Conservation (phyloP, 106 monocot species). For the Platanthera zijinensis region DNA sequence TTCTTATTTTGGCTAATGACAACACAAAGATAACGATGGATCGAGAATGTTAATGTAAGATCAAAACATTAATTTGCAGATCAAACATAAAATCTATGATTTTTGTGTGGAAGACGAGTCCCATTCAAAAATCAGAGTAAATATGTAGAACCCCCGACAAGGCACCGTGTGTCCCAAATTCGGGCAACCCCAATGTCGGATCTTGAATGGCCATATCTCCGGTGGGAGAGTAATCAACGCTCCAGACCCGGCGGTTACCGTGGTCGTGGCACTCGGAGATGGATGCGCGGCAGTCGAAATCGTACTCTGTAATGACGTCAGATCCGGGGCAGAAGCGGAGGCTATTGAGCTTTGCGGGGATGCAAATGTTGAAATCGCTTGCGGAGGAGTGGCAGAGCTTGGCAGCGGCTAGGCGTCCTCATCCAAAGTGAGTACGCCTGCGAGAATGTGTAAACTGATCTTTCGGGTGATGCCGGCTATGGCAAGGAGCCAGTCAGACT, state of each 20-base stretch:
- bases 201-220: conserved; percentile 37
- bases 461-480: conserved; percentile 79
- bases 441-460: conserved; percentile 44
- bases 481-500: conserved; percentile 52
- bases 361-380: conserved; percentile 50
- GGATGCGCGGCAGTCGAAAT: conserved; percentile 33
- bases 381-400: conserved; percentile 14
- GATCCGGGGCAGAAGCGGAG: conserved; percentile 42
- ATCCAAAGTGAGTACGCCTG: neutral
- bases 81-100: too few species aligned
- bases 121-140: too few species aligned
- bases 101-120: too few species aligned
- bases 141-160: neutral
- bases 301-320: conserved; percentile 91
- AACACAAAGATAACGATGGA: too few species aligned
- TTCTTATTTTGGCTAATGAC: too few species aligned
- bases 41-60: too few species aligned
- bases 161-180: conserved; percentile 63
- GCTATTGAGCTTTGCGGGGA: conserved; percentile 94
- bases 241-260: conserved; percentile 72
- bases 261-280: conserved; percentile 87
- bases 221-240: conserved; percentile 49
- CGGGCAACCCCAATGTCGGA: conserved; percentile 69
- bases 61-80: too few species aligned
- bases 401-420: too few species aligned